Evolutionary conservation across 805 yeast genomes (phyloP).

Genomic region (Starmerella powellii): DNA sequence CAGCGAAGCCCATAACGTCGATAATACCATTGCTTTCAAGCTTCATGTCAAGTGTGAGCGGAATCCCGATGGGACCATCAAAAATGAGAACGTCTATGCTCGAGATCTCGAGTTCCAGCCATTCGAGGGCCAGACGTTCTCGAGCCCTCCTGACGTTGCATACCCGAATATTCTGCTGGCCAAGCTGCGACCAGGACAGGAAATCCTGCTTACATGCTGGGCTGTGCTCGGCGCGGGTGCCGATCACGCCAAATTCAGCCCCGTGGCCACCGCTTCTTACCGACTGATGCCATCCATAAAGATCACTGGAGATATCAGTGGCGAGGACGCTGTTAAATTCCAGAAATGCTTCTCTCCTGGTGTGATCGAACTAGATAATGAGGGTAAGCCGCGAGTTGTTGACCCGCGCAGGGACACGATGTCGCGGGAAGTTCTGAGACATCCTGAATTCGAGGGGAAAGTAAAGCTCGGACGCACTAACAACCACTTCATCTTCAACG

Average conservation of each 20-base stretch:
- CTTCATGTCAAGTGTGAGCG: constrained; percentile 73
- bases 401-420: constrained; percentile 95
- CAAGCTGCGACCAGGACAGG: constrained; percentile 94
- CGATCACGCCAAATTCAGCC: constrained; percentile 96
- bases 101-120: constrained; percentile 82
- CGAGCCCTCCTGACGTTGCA: constrained; percentile 43
- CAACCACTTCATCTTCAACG: constrained; percentile 87
- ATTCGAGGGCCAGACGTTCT: constrained; percentile 73
- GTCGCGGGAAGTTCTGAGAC: constrained; percentile 89
- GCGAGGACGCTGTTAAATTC: constrained; percentile 64
- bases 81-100: constrained; percentile 80
- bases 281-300: constrained; percentile 77
- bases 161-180: constrained; percentile 87
- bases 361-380: constrained; percentile 64
- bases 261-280: constrained; percentile 93
- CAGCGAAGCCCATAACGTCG: constrained; percentile 49
- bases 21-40: constrained; percentile 75
- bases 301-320: constrained; percentile 49
- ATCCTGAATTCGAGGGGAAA: constrained; percentile 76
- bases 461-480: constrained; percentile 85
- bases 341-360: constrained; percentile 89
- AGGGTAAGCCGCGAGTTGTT: constrained; percentile 60
- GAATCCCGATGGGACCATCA: constrained; percentile 76
- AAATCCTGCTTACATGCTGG: constrained; percentile 78
- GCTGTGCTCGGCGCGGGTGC: constrained; percentile 84